Conservation (phyloP, 1,139 yeast genomes). For the Yamadazyma aaseri region DNA sequence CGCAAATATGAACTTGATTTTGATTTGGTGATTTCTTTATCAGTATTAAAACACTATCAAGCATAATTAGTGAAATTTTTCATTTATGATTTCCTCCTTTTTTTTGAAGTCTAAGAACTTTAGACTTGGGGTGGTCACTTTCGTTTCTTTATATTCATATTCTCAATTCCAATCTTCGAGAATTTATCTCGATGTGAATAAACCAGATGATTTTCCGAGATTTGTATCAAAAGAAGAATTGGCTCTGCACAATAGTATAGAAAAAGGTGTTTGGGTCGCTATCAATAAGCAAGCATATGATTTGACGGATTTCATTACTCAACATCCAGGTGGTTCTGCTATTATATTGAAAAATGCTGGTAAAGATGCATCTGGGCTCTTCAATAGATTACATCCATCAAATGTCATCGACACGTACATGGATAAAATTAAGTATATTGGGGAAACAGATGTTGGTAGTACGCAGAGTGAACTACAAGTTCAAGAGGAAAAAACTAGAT, state of each 20-base stretch:
- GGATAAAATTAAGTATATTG: constrained; percentile 5
- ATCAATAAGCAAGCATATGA: constrained; percentile 30
- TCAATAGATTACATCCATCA: constrained; percentile 17
- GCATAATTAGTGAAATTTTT: too few relatives aligned
- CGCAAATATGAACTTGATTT: too few relatives aligned
- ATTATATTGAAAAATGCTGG: constrained; percentile 28
- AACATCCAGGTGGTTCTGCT: constrained; percentile 29
- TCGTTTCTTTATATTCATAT: neutral
- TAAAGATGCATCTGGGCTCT: constrained; percentile 22
- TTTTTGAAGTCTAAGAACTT: too few relatives aligned
- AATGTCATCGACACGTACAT: constrained; percentile 5
- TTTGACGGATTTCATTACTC: constrained; percentile 22
- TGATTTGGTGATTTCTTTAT: too few relatives aligned
- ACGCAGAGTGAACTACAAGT: neutral
- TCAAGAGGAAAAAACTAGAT: neutral
- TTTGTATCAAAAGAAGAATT: constrained; percentile 6
- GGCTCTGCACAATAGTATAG: constrained; percentile 4
- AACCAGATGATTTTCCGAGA: neutral
- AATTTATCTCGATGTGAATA: neutral
- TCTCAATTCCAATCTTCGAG: neutral
- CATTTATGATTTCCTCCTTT: too few relatives aligned
- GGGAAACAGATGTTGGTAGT: constrained; percentile 1
- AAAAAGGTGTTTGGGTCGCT: constrained; percentile 22
- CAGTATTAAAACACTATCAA: too few relatives aligned
- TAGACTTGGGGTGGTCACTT: neutral